These are phyloP conservation scores for Apiotrichum siamense DNA, from an alignment of 1,284 basidiomycete genomes.

Conservation along the genomic window DNA sequence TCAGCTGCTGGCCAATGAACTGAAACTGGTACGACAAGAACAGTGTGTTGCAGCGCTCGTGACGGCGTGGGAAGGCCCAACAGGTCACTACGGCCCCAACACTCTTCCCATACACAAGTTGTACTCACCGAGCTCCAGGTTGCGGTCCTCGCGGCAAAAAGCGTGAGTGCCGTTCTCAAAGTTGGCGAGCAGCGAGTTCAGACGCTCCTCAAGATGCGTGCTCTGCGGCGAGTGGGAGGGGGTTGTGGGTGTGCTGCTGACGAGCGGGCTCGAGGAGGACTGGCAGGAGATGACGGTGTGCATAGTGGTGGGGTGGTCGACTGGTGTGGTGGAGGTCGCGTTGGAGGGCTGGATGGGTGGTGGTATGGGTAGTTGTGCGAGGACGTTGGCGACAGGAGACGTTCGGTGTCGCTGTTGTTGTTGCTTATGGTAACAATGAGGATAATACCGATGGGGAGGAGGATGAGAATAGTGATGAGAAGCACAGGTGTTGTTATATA, in stretches of 20 bases:
- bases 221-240: constrained; percentile 5
- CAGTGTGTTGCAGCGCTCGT: background rate
- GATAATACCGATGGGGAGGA: too few relatives aligned
- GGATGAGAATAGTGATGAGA: too few relatives aligned
- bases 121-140: background rate
- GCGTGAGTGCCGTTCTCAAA: constrained; percentile 32
- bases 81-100: too few relatives aligned
- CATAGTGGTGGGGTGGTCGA: background rate
- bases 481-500: too few relatives aligned
- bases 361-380: background rate
- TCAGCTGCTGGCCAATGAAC: constrained; percentile 4
- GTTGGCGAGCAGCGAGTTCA: constrained; percentile 24
- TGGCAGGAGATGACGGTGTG: constrained; percentile 1
- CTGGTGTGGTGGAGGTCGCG: background rate
- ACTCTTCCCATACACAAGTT: background rate
- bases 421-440: background rate
- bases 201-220: constrained; percentile 14
- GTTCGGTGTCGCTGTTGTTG: background rate
- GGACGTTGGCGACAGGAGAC: background rate
- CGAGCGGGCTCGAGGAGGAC: background rate
- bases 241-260: background rate
- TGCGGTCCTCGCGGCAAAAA: constrained; percentile 24
- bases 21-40: constrained; percentile 18
- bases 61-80: too few relatives aligned
- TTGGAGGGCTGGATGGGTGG: background rate